Conservation (phyloP, 1,284 basidiomycete species). For the Rhodotorula sp. region DNA sequence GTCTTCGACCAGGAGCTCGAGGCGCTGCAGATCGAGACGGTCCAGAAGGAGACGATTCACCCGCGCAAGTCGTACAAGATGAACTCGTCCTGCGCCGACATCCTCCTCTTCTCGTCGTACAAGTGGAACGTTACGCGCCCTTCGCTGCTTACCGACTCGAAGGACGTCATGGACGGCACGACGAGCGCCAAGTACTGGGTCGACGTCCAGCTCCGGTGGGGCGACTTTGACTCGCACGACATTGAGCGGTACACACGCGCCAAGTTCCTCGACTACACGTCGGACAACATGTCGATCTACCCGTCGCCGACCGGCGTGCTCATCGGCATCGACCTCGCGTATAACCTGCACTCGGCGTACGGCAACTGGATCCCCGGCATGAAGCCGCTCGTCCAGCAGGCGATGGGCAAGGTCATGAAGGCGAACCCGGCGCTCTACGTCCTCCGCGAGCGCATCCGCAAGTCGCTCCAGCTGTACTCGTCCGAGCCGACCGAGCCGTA, state of each 20-base stretch:
- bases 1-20: slow-evolving; percentile 99
- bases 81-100: slow-evolving; percentile 93
- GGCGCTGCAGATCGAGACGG: slow-evolving; percentile 96
- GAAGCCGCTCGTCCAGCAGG: slow-evolving; percentile 97
- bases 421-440: slow-evolving; percentile 98
- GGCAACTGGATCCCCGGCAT: slow-evolving; percentile 99
- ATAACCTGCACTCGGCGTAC: slow-evolving; percentile 98
- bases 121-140: slow-evolving; percentile 97
- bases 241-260: slow-evolving; percentile 96
- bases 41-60: slow-evolving; percentile 98
- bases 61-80: slow-evolving; percentile 99
- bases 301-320: slow-evolving; percentile 75
- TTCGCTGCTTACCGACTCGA: slow-evolving; percentile 91
- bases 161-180: slow-evolving; percentile 94
- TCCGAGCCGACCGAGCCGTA: slow-evolving; percentile 99
- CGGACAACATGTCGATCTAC: slow-evolving; percentile 47
- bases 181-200: slow-evolving; percentile 99
- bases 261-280: slow-evolving; percentile 92
- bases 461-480: slow-evolving; percentile 96
- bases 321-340: slow-evolving; percentile 97
- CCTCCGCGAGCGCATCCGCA: slow-evolving; percentile 95
- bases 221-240: slow-evolving; percentile 98
- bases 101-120: slow-evolving; percentile 85
- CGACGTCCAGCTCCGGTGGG: slow-evolving; percentile 95
- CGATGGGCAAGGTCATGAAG: slow-evolving; percentile 99